Evolutionary conservation across 495 filamentous ascomycete species (phyloP), one percentile per base, ranked within the genome.

Genomic region (Aspergillus diversus): DNA sequence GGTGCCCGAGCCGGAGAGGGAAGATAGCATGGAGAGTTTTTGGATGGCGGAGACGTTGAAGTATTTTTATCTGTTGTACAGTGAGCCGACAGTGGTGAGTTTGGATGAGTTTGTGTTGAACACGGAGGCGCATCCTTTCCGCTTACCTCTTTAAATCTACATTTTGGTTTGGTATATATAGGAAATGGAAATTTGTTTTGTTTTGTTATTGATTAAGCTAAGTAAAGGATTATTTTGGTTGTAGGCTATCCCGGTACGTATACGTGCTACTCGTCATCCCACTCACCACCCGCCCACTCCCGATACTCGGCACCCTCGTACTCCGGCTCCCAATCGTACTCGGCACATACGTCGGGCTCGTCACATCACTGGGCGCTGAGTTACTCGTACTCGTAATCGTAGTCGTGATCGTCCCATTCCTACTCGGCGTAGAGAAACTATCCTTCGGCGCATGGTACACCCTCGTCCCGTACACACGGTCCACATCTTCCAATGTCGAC

Each of bases 81-180:
- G 77, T 17, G 79, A 86, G 16, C 85, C 85, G 8, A 81, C 83
- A 12, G 65, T 86, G 8, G 75, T 92, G 12, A 87, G 83, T 67
- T 69, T 92, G 66, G 89, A 93, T 73, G 81, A 92, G 17, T 92
- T 81, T 80, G 89, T 92, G 17, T 82, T 92, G 69, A 84, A 82
- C 62, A 81, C 82, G 6, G 81, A 80, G 60, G 81, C 79, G 32
- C 81, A 84, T 69, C 82, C 81, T 4, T 70, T 80, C 32, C 42
- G 61, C 0, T 11, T 43, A 8, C 39, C 39, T 2, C 7, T 8
- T 33, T 7, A 52, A 3, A 12, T 58, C 27, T 4, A 34, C 39
- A 46, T 32, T 11, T 32, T n/a, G n/a, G n/a, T n/a, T n/a, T n/a
- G n/a, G 2, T 27, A 27, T 27, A 27, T 27, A 27, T 27, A 27